Percentiles rank a stretch among this genome's conserved stretches.
Conservation (phyloP, 2,329 filamentous ascomycete genomes). For the Clonostachys rosea region DNA sequence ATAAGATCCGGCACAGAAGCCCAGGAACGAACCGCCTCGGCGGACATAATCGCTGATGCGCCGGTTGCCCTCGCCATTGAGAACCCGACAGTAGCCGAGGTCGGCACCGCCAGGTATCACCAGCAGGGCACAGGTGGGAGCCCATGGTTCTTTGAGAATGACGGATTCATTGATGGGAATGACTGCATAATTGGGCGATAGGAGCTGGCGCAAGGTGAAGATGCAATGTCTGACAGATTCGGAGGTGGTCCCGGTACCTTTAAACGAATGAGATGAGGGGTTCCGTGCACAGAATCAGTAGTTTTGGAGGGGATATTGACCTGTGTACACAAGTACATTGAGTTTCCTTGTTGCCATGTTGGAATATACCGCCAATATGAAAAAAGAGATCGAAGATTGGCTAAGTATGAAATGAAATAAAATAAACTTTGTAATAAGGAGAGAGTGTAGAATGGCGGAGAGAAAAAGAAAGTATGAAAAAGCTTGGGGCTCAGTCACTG, state of each 20-base stretch:
- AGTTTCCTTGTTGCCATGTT: conserved; percentile 61
- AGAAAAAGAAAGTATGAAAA: too few relatives aligned
- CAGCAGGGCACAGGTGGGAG: conserved; percentile 77
- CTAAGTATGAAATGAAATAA: too few relatives aligned
- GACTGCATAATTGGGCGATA: conserved; percentile 89
- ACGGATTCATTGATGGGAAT: conserved; percentile 75
- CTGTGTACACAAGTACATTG: conserved; percentile 92
- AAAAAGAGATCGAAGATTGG: too few relatives aligned
- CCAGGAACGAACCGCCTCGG: conserved; percentile 79
- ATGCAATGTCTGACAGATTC: conserved; percentile 89
- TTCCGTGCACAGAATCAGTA: background rate
- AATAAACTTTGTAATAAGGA: too few relatives aligned
- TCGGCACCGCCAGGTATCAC: conserved; percentile 96
- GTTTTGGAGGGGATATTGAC: conserved; percentile 36
- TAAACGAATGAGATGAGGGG: conserved; percentile 5
- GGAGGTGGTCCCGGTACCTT: conserved; percentile 79
- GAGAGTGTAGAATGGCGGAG: too few relatives aligned
- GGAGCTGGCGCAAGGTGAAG: conserved; percentile 77
- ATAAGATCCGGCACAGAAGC: conserved; percentile 92
- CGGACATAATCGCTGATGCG: conserved; percentile 83
- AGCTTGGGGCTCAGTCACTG: too few relatives aligned
- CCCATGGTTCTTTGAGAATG: conserved; percentile 89
- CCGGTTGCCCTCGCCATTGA: conserved; percentile 86
- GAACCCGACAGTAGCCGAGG: conserved; percentile 78
- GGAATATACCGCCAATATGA: too few relatives aligned